A percentile compares a stretch with the other conserved stretches of the same genome.
These are phyloP conservation scores for Daldinia sp. DNA, from an alignment of 2,329 filamentous ascomycete species.

Conservation along the genomic window DNA sequence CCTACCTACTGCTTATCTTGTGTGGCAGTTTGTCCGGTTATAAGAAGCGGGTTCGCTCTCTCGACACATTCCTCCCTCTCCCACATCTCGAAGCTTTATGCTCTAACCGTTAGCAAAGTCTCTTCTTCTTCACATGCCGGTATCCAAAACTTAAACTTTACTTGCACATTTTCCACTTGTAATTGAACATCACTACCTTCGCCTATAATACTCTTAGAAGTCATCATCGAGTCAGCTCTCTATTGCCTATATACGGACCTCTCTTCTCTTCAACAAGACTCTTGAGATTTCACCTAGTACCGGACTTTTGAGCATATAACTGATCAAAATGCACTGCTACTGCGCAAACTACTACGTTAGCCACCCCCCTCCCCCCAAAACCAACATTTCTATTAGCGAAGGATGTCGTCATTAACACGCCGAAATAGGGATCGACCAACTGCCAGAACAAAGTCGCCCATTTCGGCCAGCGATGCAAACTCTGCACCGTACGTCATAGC, in stretches of 20 bases:
- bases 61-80: background rate
- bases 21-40: background rate
- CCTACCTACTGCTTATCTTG: background rate
- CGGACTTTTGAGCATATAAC: background rate
- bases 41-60: background rate
- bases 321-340: slow-evolving; percentile 41
- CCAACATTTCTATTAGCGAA: background rate
- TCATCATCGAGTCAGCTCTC: background rate
- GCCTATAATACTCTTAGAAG: background rate
- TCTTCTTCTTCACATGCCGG: slow-evolving; percentile 2
- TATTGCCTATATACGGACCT: background rate
- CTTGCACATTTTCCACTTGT: background rate
- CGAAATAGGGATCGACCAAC: slow-evolving; percentile 38
- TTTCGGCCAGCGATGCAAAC: slow-evolving; percentile 44
- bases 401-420: background rate
- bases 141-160: background rate
- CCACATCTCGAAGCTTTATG: background rate
- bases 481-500: slow-evolving; percentile 40
- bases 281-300: background rate
- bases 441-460: slow-evolving; percentile 44
- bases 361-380: no score
- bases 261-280: background rate
- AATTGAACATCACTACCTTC: background rate
- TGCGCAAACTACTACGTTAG: slow-evolving; percentile 46
- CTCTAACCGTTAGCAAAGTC: background rate